Evolutionary conservation across 495 filamentous ascomycete species (phyloP).

Genomic region (Hypoxylon lenormandii): DNA sequence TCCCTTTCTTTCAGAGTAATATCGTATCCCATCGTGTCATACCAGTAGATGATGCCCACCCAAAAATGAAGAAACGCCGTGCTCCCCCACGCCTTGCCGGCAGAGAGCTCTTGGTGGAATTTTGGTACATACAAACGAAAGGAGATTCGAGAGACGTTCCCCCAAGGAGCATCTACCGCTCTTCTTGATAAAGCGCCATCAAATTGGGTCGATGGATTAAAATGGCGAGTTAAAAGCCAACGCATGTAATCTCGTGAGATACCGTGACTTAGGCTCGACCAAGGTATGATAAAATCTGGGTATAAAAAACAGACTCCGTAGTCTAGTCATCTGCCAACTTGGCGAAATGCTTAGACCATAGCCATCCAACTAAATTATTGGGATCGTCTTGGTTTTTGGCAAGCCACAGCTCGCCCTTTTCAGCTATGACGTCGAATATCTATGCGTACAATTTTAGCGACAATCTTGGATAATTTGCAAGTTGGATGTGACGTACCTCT

Average conservation of each 20-base stretch:
- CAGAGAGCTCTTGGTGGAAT: conserved; percentile 31
- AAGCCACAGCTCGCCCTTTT: conserved; percentile 98
- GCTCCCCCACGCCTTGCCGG: conserved; percentile 39
- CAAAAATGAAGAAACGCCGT: conserved; percentile 45
- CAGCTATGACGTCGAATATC: conserved; percentile 89
- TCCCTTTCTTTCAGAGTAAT: conserved; percentile 44
- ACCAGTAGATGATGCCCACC: conserved; percentile 42
- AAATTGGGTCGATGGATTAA: conserved; percentile 4
- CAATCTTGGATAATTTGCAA: neutral
- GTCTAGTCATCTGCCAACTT: conserved; percentile 70
- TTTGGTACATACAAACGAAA: conserved; percentile 44
- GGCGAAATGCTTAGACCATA: conserved; percentile 98
- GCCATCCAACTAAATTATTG: conserved; percentile 85
- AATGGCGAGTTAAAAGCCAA: conserved; percentile 6
- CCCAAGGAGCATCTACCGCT: conserved; percentile 11
- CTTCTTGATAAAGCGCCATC: conserved; percentile 13
- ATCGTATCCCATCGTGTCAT: conserved; percentile 47
- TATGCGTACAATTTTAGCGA: conserved; percentile 38
- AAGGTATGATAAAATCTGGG: conserved; percentile 15
- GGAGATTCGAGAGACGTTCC: conserved; percentile 22
- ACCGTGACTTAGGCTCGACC: neutral
- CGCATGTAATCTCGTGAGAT: conserved; percentile 3
- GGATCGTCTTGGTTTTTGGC: conserved; percentile 95
- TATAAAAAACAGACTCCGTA: conserved; percentile 2
- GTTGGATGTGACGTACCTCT: conserved; percentile 66